Evolutionary conservation across 169 alveolate genomes (phyloP), one percentile per base, ranked within the genome.

Genomic region (Toxoplasma gondii): DNA sequence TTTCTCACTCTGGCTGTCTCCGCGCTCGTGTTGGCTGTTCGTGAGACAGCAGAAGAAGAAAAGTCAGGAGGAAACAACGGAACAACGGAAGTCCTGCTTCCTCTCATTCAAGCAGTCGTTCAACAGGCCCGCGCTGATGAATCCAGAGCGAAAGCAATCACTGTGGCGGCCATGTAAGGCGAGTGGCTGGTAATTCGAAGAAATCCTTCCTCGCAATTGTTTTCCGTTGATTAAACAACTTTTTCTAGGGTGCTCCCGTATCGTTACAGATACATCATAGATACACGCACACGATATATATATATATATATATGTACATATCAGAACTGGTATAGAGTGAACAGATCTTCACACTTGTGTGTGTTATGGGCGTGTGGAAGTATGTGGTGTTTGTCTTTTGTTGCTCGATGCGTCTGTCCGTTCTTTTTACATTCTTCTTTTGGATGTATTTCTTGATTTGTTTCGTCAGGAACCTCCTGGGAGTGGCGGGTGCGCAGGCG

Each of bases 401-500:
- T 1, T 64, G 34, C 7, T 10, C 9, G 22, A 27, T 4, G 74
- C 9, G 22, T 64, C 29, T 64, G 74, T 64, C 29, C n/a, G 34
- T 64, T 64, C 29, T 16, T 64, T 16, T 64, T 64, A 1, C 22
- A 10, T 7, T 31, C n/a, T 31, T 64, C 7, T 64, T 16, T 27
- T 64, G 74, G 34, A 16, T 64, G 1, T 27, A 19, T 64, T 27
- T 64, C 22, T 64, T 31, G 22, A 1, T 64, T 4, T 16, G 74
- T 31, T 39, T 12, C n/a, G 9, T 78, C 45, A 78, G 86, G 86
- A n/a, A 78, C 29, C 90, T 82, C 44, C 90, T 82, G 36, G 90
- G 90, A 7, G 90, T 41, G 31, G 69, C n/a, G n/a, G 90, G 90
- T 22, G 90, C 90, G 69, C 90, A 82, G 67, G 90, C 27, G 69